Evolutionary conservation across 164 flowering plant species (phyloP), one percentile per base, ranked within the genome.

Genomic region (Magnolia kwangsiensis): DNA sequence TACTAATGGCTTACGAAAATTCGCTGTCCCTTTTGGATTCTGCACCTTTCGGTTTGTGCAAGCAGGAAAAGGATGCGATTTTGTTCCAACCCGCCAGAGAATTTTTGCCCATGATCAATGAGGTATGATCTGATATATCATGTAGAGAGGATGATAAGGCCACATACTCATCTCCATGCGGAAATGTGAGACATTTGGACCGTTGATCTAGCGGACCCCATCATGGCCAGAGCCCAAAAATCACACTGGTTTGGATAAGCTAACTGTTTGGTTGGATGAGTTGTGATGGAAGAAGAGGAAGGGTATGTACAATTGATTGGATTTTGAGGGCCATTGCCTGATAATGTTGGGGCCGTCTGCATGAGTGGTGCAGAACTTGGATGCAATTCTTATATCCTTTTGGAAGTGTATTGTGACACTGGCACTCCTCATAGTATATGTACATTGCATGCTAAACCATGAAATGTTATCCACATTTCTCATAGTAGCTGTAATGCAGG

Each of bases 71-170:
- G 64, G 78, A 81, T 6, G 85, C 61, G 61, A 55, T 91, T 21
- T 82, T 88, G 1, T 96, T 85, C 80, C 98, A 96, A 77, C 89
- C 99, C n/a, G 98, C 98, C 3, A 85, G 80, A 73, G 90, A 92
- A 74, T 92, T 91, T 72, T 79, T 94, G 31, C 97, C 97, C 20
- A 88, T 92, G 87, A 91, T 96, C 49, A 88, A 91, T 67, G 90
- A 94, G 91, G 98, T 92, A 64, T 21, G 21, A 72, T 55, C 1
- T 9, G 45, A 72, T 21, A 18, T 23, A 16, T 4, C 21, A 16
- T 11, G 8, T 65, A 20, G 13, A 65, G 45, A 37, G 45, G 4
- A 37, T 37, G 4, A 37, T 37, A 37, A 37, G 45, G 45, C 45
- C 45, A 37, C 45, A 37, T 37, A 5, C 45, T 37, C 45, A 37